phyloP scores from a whole-genome alignment of 2,329 filamentous ascomycete genomes.

The Colletotrichum euphorbiae region DNA sequence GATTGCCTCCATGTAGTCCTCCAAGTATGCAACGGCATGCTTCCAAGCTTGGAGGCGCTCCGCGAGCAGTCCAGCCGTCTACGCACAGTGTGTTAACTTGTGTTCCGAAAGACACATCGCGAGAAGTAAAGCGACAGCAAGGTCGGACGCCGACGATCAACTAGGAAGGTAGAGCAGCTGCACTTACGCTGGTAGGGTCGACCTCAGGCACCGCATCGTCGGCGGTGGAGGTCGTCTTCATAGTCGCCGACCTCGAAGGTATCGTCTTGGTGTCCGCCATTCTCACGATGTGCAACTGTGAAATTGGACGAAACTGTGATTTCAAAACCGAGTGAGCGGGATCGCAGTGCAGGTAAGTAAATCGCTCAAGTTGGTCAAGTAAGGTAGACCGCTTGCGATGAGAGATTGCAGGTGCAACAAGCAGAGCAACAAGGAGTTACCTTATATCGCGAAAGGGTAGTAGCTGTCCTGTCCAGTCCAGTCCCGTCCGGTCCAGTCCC shows the following conservation, averaged over 20 bases:
- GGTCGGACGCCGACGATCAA: neutral
- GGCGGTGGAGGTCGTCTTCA: slow-evolving; percentile 43
- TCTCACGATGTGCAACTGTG: slow-evolving; percentile 44
- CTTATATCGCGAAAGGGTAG: slow-evolving; percentile 27
- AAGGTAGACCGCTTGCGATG: neutral
- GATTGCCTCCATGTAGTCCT: slow-evolving; percentile 87
- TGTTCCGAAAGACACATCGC: neutral
- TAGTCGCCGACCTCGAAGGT: slow-evolving; percentile 61
- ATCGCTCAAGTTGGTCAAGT: neutral
- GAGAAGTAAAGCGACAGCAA: neutral
- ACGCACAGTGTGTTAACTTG: slow-evolving; percentile 28
- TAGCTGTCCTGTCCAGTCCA: slow-evolving; percentile 4
- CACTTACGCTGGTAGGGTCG: slow-evolving; percentile 68
- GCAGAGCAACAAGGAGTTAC: neutral
- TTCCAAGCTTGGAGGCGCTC: slow-evolving; percentile 96
- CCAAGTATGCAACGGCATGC: slow-evolving; percentile 89
- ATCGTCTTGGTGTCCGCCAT: slow-evolving; percentile 50
- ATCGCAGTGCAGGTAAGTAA: neutral
- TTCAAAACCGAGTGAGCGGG: neutral
- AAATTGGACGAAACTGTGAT: neutral
- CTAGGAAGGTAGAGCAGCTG: neutral
- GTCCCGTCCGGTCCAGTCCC: too few relatives aligned
- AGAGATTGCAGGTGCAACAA: neutral
- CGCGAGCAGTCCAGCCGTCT: slow-evolving; percentile 84
- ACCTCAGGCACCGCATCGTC: slow-evolving; percentile 70